These are phyloP conservation scores for Solanum clarkiae DNA, from an alignment of 257 asterid species.

Conservation along the genomic window DNA sequence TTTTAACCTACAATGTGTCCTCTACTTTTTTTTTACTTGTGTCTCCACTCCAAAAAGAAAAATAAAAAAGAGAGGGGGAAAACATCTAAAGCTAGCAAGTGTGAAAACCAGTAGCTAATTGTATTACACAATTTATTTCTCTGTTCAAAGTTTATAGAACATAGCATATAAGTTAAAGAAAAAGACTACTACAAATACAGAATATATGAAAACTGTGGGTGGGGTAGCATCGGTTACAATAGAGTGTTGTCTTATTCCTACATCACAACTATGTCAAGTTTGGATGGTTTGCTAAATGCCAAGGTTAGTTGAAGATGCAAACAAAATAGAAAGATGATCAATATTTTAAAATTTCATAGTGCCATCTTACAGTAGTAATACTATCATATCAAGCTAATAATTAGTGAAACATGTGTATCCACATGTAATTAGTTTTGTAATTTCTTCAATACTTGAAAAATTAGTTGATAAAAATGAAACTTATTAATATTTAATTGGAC, in stretches of 20 bases:
- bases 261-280: not conserved
- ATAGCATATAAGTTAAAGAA: not conserved
- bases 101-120: not conserved
- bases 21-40: no score
- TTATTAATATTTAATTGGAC: not conserved
- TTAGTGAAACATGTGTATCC: not conserved
- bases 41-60: no score
- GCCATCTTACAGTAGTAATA: not conserved
- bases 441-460: not conserved
- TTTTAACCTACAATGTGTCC: no score
- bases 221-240: not conserved
- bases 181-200: not conserved
- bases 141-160: not conserved
- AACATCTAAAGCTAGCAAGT: not conserved
- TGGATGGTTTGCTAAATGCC: not conserved
- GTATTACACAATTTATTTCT: not conserved
- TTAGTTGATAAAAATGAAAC: not conserved
- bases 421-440: not conserved
- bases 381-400: not conserved
- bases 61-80: not conserved
- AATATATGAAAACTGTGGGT: not conserved
- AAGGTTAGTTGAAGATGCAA: not conserved
- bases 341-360: not conserved
- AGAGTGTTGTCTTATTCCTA: not conserved
- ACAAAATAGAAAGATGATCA: not conserved